Evolutionary conservation across 768 basidiomycete genomes (phyloP).

Genomic region (Termitomyces sp.): DNA sequence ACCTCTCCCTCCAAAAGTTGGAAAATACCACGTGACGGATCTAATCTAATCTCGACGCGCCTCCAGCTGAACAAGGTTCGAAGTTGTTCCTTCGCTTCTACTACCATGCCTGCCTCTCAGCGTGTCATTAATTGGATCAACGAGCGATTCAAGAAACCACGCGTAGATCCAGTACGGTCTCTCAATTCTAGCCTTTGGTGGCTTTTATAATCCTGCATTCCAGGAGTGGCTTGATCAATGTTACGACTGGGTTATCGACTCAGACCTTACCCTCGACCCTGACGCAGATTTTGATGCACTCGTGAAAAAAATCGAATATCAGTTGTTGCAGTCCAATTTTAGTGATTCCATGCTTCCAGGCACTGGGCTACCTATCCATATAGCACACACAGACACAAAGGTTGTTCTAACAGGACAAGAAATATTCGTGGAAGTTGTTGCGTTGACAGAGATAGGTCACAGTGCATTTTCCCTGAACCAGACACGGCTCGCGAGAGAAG

Average conservation of each 20-base stretch:
- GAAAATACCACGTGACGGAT: slow-evolving; percentile 17
- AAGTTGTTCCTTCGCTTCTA: slow-evolving; percentile 1
- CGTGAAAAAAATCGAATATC: slow-evolving; percentile 48
- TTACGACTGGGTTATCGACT: slow-evolving; percentile 50
- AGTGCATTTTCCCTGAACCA: slow-evolving; percentile 81
- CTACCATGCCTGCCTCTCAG: slow-evolving; percentile 23
- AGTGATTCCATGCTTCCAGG: slow-evolving; percentile 63
- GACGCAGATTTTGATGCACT: slow-evolving; percentile 44
- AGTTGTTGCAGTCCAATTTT: slow-evolving; percentile 70
- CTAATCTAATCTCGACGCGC: slow-evolving; percentile 23
- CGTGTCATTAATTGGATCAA: slow-evolving; percentile 49
- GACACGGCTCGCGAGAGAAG: slow-evolving; percentile 55
- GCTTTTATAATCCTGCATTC: not conserved
- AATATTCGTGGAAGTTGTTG: slow-evolving; percentile 68
- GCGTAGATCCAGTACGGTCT: slow-evolving; percentile 51
- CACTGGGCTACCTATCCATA: slow-evolving; percentile 57
- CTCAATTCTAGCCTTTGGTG: not conserved
- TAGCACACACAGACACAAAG: slow-evolving; percentile 29
- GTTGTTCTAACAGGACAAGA: slow-evolving; percentile 33
- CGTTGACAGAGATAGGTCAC: slow-evolving; percentile 77
- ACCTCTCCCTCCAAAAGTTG: not conserved
- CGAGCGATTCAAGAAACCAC: slow-evolving; percentile 51
- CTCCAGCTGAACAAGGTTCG: not conserved
- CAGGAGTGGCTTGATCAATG: slow-evolving; percentile 78
- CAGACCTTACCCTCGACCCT: slow-evolving; percentile 41